Base-by-base conservation (phyloP, 768 basidiomycete genomes). In the Tremella yokohamensis region DNA sequence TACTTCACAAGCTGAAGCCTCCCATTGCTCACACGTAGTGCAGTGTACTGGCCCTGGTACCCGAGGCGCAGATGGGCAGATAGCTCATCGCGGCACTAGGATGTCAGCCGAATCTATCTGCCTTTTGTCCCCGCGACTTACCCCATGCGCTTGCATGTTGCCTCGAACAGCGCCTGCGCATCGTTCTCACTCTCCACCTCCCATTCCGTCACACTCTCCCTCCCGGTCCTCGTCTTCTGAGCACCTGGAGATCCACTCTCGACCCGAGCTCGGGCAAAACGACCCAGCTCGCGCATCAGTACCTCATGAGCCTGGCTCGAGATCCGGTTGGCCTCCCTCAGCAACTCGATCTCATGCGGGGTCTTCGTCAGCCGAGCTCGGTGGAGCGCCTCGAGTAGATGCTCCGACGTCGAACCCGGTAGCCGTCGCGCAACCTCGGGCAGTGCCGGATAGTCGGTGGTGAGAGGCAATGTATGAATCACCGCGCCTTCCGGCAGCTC, bases 91-190 rank as follows among this genome's bases (percentile, higher is more conserved):
- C 82, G 1, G 91, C 81, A 16, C 91, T 93, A 49, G n/a, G 4
- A 34, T 15, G 24, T 26, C 52, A 52, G 22, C 49, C 54, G 26
- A 26, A 38, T 49, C 26, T 38, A 18, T 38, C 16, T 22, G 13
- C 24, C 8, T 13, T 37, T 15, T 19, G 11, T n/a, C 3, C 24
- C 7, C 18, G 8, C 4, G 3, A 76, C 85, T 64, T 52, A 92
- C 90, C 90, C 91, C 78, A 90, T 86, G 57, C 90, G 80, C 51
- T 90, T 80, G 77, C 92, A 96, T 1, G 86, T 86, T 1, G 92
- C 90, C 0, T 90, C 88, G 62, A 97, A 98, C 8, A 93, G 81
- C 0, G 92, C 94, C 73, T 94, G 93, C 0, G 91, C 94, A 74
- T 96, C 93, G 0, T 85, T 87, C 76, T 98, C 94, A 65, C 87